Base-by-base conservation (phyloP, 208 protist genomes). In the Borovskyia barvae region DNA sequence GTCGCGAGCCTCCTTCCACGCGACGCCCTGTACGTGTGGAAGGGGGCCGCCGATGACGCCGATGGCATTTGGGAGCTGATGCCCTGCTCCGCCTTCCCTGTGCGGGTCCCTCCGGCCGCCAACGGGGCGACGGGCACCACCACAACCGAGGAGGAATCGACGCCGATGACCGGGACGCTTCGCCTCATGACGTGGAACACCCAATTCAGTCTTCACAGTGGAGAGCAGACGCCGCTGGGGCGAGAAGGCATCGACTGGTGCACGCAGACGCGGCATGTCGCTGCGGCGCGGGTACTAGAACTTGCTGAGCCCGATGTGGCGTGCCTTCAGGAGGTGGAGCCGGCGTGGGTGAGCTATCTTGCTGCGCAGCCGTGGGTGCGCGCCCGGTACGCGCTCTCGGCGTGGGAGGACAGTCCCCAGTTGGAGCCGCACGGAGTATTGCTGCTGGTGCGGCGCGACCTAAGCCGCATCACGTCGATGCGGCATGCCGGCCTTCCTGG, bases 191-290 rank as follows among this genome's bases (percentile, higher is more conserved):
- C 77, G 33, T 81, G 75, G 70, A 88, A 88, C 52, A 66, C 72
- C 33, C 77, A 80, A 48, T 78, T 85, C 58, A 62, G 72, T 20
- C 66, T 66, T n/a, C 63, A 80, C 58, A 76, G 71, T 60, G 70
- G 70, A 8, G 64, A 84, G 53, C 66, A 50, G n/a, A 85, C 77
- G 24, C 77, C 67, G 5, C 61, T 85, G 17, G 77, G 77, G 0
- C 66, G 75, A 7, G 61, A 66, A 3, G 82, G 77, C 24, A 83
- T 85, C 53, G 74, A 82, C 54, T 82, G 75, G 77, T 85, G 82
- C 50, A 81, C 71, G 19, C 39, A 53, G 25, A 85, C 82, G n/a
- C 53, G 77, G 12, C 80, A 81, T 49, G 43, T 73, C 8, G 80
- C 80, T 25, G 67, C 82, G 30, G 42, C 57, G 36, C 56, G 72